A percentile compares a stretch with the other conserved stretches of the same genome.
Evolutionary conservation across 2,329 filamentous ascomycete genomes (phyloP).

Genomic region (Colletotrichum chrysophilum): DNA sequence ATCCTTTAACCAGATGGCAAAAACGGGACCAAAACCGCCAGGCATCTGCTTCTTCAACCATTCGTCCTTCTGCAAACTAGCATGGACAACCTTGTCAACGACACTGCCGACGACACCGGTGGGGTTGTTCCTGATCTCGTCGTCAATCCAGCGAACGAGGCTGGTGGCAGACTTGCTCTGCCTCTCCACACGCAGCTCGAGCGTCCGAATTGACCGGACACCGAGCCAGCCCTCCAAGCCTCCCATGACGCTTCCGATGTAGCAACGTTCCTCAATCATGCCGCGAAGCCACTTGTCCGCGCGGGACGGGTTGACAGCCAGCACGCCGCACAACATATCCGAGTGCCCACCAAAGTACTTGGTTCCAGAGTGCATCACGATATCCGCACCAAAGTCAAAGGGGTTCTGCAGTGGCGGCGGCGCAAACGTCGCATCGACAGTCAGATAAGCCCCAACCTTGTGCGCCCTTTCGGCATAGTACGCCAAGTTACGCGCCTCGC

Average conservation of each 20-base stretch:
- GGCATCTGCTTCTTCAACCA: slow-evolving; percentile 94
- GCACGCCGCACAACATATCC: slow-evolving; percentile 87
- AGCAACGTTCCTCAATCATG: slow-evolving; percentile 73
- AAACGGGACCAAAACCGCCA: slow-evolving; percentile 87
- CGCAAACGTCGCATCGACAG: slow-evolving; percentile 90
- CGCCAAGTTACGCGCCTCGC: slow-evolving; percentile 76
- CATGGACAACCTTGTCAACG: slow-evolving; percentile 73
- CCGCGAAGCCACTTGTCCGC: slow-evolving; percentile 60
- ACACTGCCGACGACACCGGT: slow-evolving; percentile 52
- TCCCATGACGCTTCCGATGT: slow-evolving; percentile 84
- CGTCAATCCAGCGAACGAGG: slow-evolving; percentile 75
- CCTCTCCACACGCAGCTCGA: slow-evolving; percentile 80
- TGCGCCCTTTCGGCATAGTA: slow-evolving; percentile 77
- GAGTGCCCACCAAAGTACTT: slow-evolving; percentile 98
- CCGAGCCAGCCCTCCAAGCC: slow-evolving; percentile 93
- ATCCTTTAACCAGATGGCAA: slow-evolving; percentile 72
- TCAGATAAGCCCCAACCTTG: slow-evolving; percentile 73
- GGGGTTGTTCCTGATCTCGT: slow-evolving; percentile 40
- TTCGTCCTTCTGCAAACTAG: slow-evolving; percentile 74
- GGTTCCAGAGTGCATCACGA: slow-evolving; percentile 91
- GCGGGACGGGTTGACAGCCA: slow-evolving; percentile 65
- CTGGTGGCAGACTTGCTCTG: slow-evolving; percentile 74
- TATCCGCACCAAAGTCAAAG: slow-evolving; percentile 79
- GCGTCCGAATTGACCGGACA: slow-evolving; percentile 81
- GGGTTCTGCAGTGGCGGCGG: slow-evolving; percentile 90